Percentiles rank a stretch among this genome's conserved stretches.
These are phyloP conservation scores for Tylopilus plumbeoviolaceoides DNA, from an alignment of 768 basidiomycete species.

Conservation along the genomic window DNA sequence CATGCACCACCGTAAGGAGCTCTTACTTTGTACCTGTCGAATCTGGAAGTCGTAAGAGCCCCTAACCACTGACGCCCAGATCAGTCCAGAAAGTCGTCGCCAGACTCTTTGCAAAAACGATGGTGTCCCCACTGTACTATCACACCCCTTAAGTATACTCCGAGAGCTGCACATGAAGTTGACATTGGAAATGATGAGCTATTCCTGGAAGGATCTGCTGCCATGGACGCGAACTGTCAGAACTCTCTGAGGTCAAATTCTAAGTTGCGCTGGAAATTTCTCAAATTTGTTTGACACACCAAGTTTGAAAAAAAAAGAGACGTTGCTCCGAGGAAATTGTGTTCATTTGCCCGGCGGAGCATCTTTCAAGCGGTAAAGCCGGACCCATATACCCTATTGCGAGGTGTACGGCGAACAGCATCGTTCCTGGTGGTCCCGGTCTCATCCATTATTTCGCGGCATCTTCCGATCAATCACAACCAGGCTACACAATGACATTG, in stretches of 20 bases:
- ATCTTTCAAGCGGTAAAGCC: not conserved
- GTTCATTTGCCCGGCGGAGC: not conserved
- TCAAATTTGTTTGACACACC: not conserved
- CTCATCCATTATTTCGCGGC: constrained; percentile 1
- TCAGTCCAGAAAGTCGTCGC: not conserved
- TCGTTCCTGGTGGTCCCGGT: not conserved
- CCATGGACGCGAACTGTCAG: constrained; percentile 10
- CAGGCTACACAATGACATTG: not conserved
- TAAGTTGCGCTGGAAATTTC: not conserved
- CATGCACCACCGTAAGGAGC: no score
- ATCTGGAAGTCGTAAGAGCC: not conserved
- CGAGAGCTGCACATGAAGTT: constrained; percentile 11
- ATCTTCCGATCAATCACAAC: constrained; percentile 4
- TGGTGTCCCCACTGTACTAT: no score
- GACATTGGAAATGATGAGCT: constrained; percentile 15
- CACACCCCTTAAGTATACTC: no score
- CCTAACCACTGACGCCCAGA: not conserved
- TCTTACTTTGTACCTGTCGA: not conserved
- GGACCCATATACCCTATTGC: not conserved
- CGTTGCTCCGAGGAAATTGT: not conserved
- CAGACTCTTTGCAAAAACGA: not conserved
- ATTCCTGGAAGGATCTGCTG: constrained; percentile 17
- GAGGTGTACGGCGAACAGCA: not conserved
- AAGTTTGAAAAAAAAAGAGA: not conserved
- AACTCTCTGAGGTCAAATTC: not conserved